Base-by-base conservation (phyloP, 495 filamentous ascomycete species). In the Ramalina intermedia region DNA sequence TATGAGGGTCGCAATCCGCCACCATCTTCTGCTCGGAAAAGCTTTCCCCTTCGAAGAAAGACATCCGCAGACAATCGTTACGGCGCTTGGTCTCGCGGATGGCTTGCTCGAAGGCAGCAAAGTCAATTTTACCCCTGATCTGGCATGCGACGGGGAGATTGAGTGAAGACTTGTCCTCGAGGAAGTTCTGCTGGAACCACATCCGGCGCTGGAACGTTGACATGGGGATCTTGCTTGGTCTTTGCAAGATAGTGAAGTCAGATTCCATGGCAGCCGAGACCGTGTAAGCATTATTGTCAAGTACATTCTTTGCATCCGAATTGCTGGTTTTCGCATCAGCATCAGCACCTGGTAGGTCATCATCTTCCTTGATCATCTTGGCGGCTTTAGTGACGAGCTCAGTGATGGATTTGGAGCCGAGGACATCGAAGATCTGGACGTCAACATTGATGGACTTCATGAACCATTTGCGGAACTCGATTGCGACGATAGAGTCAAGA, bases 391-490 rank as follows among this genome's bases (percentile, higher is more conserved):
- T 52, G 24, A 61, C 37, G 11, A 61, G 46, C 0, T 46, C 47
- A 3, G 47, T 50, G 41, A 59, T 61, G 4, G 50, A 55, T 39
- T 52, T 51, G 36, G 49, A 48, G 29, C 52, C 53, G 21, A 60
- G 47, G n/a, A 60, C 46, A 17, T 60, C 58, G 17, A 60, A 58
- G 11, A 59, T 45, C 24, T 47, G 43, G 16, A 58, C 41, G 46
- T 48, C 53, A 2, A 54, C 53, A 21, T 48, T 41, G 20, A 48
- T 49, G 26, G 55, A 39, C 38, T 51, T 50, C 49, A 49, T 37
- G 12, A 69, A 58, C 67, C 67, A 70, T 38, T 67, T 68, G 13
- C 67, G 64, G 13, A 70, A 54, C 5, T 64, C 64, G 12, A 67
- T 63, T 0, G 66, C 64, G 38, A 66, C 65, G 17, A 70, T 58